Percentiles rank a stretch among this genome's conserved stretches.
Conservation (phyloP, 441 rosid species). For the Omphalea diandra region DNA sequence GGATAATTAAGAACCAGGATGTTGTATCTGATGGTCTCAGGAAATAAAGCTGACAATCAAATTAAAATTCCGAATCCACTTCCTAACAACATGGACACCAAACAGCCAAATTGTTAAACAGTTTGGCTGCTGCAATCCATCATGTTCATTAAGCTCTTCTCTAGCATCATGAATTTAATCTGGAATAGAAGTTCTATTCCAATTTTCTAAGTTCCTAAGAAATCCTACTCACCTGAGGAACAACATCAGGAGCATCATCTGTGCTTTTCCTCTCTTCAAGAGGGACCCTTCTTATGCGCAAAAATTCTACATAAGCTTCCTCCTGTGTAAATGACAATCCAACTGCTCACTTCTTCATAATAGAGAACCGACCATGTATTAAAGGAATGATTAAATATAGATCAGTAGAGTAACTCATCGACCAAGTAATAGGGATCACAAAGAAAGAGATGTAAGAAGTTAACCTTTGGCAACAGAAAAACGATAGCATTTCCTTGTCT, state of each 20-base stretch:
- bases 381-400: not conserved
- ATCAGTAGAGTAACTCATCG: constrained; percentile 9
- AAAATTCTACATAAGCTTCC: constrained; percentile 82
- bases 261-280: constrained; percentile 53
- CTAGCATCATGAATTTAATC: not conserved
- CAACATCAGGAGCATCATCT: constrained; percentile 56
- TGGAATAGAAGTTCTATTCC: not conserved
- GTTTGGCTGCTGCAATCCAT: not conserved
- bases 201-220: not conserved
- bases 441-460: not conserved
- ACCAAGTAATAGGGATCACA: not conserved
- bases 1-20: not conserved
- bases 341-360: constrained; percentile 12
- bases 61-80: not conserved
- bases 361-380: not conserved
- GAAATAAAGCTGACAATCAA: not conserved
- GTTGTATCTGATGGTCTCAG: not conserved
- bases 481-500: constrained; percentile 71
- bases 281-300: constrained; percentile 65
- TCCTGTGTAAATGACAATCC: constrained; percentile 49
- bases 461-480: constrained; percentile 75
- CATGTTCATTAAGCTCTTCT: not conserved
- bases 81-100: not conserved
- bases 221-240: constrained; percentile 53
- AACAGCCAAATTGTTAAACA: not conserved